Evolutionary conservation across 768 basidiomycete species (phyloP).

Genomic region (Steccherinum ochraceum): DNA sequence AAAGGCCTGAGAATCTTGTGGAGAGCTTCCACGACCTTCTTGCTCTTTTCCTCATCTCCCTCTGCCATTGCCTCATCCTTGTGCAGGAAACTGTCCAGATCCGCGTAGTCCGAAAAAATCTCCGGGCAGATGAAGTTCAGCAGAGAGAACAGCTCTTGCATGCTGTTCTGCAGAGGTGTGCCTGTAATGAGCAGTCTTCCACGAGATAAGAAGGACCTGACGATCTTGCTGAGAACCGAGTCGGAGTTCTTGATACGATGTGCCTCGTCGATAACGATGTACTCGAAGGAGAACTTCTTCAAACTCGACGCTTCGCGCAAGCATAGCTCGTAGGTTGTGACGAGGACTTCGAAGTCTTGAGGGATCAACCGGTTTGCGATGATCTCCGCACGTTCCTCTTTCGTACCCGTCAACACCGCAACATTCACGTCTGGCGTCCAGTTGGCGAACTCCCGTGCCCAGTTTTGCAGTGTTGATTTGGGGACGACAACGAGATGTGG

Average conservation of each 20-base stretch:
- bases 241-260: slow-evolving; percentile 99
- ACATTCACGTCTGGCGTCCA: slow-evolving; percentile 91
- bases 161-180: slow-evolving; percentile 92
- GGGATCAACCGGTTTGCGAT: slow-evolving; percentile 75
- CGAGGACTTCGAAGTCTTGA: slow-evolving; percentile 87
- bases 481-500: slow-evolving; percentile 96
- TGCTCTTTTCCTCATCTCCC: slow-evolving; percentile 76
- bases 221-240: slow-evolving; percentile 91
- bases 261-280: slow-evolving; percentile 97
- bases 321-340: slow-evolving; percentile 97
- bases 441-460: slow-evolving; percentile 85
- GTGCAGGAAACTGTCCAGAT: slow-evolving; percentile 91
- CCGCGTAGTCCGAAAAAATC: slow-evolving; percentile 86
- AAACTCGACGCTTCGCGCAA: slow-evolving; percentile 90
- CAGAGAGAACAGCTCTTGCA: slow-evolving; percentile 90
- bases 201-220: slow-evolving; percentile 82
- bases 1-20: slow-evolving; percentile 97
- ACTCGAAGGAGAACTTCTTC: slow-evolving; percentile 95
- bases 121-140: slow-evolving; percentile 97
- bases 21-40: slow-evolving; percentile 91
- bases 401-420: slow-evolving; percentile 76
- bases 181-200: slow-evolving; percentile 94
- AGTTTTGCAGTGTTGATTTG: slow-evolving; percentile 98
- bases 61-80: slow-evolving; percentile 69
- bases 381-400: slow-evolving; percentile 82